Conservation (phyloP, 2,329 filamentous ascomycete species). For the Aureobasidium sp. region DNA sequence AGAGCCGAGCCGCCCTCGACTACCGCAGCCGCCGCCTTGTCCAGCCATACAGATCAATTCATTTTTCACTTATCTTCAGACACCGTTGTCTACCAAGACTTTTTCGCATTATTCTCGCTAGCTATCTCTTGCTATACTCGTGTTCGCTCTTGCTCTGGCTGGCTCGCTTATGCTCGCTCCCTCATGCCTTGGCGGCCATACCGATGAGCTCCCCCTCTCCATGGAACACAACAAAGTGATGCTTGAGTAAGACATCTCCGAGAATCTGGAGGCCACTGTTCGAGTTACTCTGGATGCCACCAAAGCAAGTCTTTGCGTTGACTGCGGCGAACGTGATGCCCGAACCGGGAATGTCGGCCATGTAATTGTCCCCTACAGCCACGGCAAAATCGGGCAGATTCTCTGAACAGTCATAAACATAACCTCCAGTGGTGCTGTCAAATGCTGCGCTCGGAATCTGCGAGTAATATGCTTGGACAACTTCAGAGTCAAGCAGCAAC, state of each 20-base stretch:
- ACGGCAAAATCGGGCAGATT: slow-evolving; percentile 42
- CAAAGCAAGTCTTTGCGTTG: slow-evolving; percentile 54
- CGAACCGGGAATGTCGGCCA: slow-evolving; percentile 26
- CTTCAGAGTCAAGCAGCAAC: slow-evolving; percentile 50
- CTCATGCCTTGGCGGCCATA: slow-evolving; percentile 15
- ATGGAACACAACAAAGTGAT: slow-evolving; percentile 55
- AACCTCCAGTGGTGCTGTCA: slow-evolving; percentile 35
- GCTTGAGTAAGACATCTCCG: slow-evolving; percentile 56
- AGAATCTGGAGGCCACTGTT: slow-evolving; percentile 52
- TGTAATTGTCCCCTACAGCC: slow-evolving; percentile 49
- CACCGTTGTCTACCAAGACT: neutral
- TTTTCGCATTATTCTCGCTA: slow-evolving; percentile 7
- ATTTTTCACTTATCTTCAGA: neutral
- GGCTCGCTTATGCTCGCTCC: neutral
- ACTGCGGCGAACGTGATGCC: slow-evolving; percentile 49
- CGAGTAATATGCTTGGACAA: slow-evolving; percentile 39
- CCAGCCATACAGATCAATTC: neutral
- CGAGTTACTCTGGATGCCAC: slow-evolving; percentile 56
- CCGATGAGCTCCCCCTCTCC: slow-evolving; percentile 34
- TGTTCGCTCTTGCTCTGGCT: neutral
- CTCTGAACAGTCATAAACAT: slow-evolving; percentile 38
- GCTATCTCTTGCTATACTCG: neutral
- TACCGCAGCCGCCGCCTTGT: neutral
- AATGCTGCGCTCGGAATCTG: slow-evolving; percentile 34
- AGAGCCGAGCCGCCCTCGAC: neutral